Evolutionary conservation across 805 yeast species (phyloP), one percentile per base, ranked within the genome.

Genomic region (Pichia insulana): DNA sequence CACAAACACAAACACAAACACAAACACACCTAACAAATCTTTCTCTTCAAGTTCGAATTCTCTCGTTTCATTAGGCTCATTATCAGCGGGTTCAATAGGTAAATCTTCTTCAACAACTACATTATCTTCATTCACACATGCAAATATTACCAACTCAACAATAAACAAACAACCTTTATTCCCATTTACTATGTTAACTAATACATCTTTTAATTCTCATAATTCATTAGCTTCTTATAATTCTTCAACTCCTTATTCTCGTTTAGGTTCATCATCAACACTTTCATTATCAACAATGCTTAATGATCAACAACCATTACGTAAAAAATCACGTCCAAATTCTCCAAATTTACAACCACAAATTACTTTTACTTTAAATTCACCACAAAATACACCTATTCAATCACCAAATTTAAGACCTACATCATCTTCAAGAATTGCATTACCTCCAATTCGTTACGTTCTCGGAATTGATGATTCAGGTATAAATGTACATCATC

Each of bases 401-500:
- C 68, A 64, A 40, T 63, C 68, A 6, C 68, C 68, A n/a, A 57
- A 56, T 15, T 50, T 64, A 43, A 54, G 49, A 41, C 62, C 67
- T 22, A 42, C n/a, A 4, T 25, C 27, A 13, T 5, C 15, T 4
- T 34, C 20, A n/a, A 43, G 42, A 16, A 45, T 56, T 9, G 51
- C 53, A 7, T 49, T 63, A 28, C 67, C 68, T 7, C 63, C 67
- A 4, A 51, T 63, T 16, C 52, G 65, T 40, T 49, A 59, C 13
- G 54, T 62, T 57, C 40, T 63, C 11, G 49, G 37, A 10, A 40
- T 41, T 6, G 39, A 47, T 32, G 50, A 46, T 7, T 15, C 33
- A 12, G 32, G 36, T 17, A 39, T 35, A 20, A n/a, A n/a, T n/a
- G n/a, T 19, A 16, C 36, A 37, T 33, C 25, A 22, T 8, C 25